Conservation (phyloP, 2,329 filamentous ascomycete species). For the Aspergillus unguis region DNA sequence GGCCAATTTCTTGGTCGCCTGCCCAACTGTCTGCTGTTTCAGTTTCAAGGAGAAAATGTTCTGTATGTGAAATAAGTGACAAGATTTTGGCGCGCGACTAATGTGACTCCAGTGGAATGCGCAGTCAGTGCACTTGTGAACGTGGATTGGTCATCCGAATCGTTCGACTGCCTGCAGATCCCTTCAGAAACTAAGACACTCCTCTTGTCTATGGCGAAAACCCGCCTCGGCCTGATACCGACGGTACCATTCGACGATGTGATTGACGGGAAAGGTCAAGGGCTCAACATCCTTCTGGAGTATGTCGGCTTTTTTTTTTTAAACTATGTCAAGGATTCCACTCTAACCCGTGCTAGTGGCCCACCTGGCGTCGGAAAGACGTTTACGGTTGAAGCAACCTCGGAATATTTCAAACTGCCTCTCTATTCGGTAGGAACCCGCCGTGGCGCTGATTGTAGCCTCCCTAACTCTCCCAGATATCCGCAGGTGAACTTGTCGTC, state of each 20-base stretch:
- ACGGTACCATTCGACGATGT: conserved; percentile 25
- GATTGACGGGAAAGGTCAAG: conserved; percentile 33
- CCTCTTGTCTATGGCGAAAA: conserved; percentile 18
- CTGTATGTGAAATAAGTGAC: too few species aligned
- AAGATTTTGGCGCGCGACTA: too few species aligned
- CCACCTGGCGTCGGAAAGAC: conserved; percentile 6
- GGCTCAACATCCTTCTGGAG: neutral
- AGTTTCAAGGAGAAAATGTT: neutral
- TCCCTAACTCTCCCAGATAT: neutral
- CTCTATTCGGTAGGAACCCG: neutral
- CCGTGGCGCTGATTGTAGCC: neutral
- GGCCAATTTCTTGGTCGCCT: too few species aligned
- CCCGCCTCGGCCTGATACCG: conserved; percentile 18
- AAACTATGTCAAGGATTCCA: neutral
- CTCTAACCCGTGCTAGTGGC: neutral
- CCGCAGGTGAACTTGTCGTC: neutral
- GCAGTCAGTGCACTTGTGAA: conserved; percentile 19
- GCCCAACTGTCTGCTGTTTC: too few species aligned
- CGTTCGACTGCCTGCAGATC: conserved; percentile 22
- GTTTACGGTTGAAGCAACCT: neutral
- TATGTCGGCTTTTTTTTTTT: neutral
- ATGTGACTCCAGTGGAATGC: conserved; percentile 13
- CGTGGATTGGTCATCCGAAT: conserved; percentile 18
- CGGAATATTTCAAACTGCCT: neutral
- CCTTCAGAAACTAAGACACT: conserved; percentile 18